Conservation (phyloP, 2,329 filamentous ascomycete species). For the Chlorencoelia australis region DNA sequence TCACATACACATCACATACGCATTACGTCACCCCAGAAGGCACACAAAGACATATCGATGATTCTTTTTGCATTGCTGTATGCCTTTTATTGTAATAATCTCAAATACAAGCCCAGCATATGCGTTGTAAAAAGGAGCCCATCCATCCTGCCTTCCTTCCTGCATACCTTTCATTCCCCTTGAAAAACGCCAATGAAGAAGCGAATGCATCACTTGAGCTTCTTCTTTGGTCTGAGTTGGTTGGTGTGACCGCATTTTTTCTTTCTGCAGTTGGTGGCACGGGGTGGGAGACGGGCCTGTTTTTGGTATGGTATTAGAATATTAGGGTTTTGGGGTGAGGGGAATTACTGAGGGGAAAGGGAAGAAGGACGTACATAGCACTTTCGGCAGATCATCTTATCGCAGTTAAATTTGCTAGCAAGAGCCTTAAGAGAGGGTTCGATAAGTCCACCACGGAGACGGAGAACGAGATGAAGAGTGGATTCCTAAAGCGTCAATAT, state of each 20-base stretch:
- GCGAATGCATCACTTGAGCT: constrained; percentile 75
- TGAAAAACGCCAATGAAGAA: constrained; percentile 26
- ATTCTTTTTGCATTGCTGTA: constrained; percentile 13
- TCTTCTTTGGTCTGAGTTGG: constrained; percentile 99
- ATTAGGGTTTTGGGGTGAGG: constrained; percentile 16
- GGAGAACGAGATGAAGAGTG: constrained; percentile 95
- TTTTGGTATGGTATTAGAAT: too few relatives aligned
- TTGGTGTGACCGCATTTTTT: constrained; percentile 99
- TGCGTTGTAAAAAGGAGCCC: constrained; percentile 17
- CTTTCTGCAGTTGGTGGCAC: constrained; percentile 99
- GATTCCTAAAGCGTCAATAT: constrained; percentile 59
- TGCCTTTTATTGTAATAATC: constrained; percentile 7
- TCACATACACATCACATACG: too few relatives aligned
- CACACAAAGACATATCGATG: constrained; percentile 2
- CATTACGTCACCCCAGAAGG: too few relatives aligned
- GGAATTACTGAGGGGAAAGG: neutral
- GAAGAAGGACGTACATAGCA: constrained; percentile 71
- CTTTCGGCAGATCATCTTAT: constrained; percentile 99
- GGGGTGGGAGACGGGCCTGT: constrained; percentile 77
- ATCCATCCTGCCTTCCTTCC: constrained; percentile 12
- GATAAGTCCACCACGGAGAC: constrained; percentile 98
- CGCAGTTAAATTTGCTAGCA: constrained; percentile 99
- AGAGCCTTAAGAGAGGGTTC: constrained; percentile 98
- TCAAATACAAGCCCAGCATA: constrained; percentile 11
- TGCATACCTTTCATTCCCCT: constrained; percentile 10